Evolutionary conservation across 2,329 filamentous ascomycete genomes (phyloP).

Genomic region (Venturia aucupariae): DNA sequence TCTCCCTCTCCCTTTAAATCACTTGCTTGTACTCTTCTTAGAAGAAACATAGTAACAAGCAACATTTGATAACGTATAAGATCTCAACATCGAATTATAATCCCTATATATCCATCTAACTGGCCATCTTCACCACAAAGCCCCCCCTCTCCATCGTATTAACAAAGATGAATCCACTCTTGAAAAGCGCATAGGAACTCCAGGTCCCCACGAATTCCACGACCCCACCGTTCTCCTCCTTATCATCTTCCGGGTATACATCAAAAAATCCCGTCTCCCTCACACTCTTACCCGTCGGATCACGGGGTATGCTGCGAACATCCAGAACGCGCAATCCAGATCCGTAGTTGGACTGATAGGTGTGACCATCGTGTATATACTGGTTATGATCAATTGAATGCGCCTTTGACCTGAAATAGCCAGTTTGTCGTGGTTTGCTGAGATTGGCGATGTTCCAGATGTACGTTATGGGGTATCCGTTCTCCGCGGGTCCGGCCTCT

Average conservation of each 20-base stretch:
- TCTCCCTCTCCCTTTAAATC: no score
- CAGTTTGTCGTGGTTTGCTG: slow-evolving; percentile 34
- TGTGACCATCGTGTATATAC: slow-evolving; percentile 37
- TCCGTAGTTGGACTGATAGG: slow-evolving; percentile 44
- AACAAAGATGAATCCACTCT: slow-evolving; percentile 31
- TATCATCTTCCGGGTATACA: slow-evolving; percentile 27
- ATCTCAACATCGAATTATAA: no score
- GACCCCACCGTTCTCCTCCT: slow-evolving; percentile 22
- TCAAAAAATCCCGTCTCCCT: slow-evolving; percentile 28
- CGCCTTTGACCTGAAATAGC: slow-evolving; percentile 34
- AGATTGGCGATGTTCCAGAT: slow-evolving; percentile 40
- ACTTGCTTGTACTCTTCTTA: no score
- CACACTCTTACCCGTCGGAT: slow-evolving; percentile 24
- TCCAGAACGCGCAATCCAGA: slow-evolving; percentile 35
- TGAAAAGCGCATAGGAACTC: slow-evolving; percentile 24
- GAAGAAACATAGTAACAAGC: no score
- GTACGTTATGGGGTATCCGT: slow-evolving; percentile 40
- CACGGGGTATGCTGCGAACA: slow-evolving; percentile 24
- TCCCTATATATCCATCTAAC: no score
- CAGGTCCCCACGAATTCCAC: slow-evolving; percentile 35
- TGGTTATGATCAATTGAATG: slow-evolving; percentile 42
- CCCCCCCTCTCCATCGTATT: slow-evolving; percentile 34
- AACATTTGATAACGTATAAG: no score
- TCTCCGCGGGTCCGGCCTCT: slow-evolving; percentile 29
- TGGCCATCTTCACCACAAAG: slow-evolving; percentile 25